phyloP scores from a whole-genome alignment of 345 rosid species.

The Moricandia arvensis region DNA sequence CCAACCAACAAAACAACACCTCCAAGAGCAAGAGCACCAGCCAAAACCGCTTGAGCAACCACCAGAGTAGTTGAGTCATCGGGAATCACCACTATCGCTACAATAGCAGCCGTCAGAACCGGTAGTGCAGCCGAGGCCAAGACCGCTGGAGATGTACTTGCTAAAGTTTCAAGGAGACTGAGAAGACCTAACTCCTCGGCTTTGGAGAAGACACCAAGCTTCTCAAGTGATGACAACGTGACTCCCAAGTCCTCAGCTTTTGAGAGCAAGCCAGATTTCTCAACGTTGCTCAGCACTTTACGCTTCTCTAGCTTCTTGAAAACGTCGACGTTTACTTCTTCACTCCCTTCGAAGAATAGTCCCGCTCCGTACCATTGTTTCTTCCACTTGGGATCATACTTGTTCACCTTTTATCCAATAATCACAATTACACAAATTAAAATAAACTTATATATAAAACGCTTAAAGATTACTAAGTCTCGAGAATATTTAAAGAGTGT shows the following conservation, averaged over 20 bases:
- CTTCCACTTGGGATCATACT: conserved; percentile 63
- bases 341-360: conserved; percentile 80
- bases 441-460: not conserved
- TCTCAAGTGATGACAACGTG: conserved; percentile 86
- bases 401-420: conserved; percentile 65
- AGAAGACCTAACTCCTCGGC: conserved; percentile 89
- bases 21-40: conserved; percentile 59
- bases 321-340: conserved; percentile 78
- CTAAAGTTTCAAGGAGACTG: conserved; percentile 70
- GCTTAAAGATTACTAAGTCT: not conserved
- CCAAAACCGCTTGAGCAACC: conserved; percentile 64
- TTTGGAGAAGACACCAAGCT: conserved; percentile 74
- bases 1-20: conserved; percentile 78
- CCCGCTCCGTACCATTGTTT: conserved; percentile 95
- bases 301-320: conserved; percentile 88
- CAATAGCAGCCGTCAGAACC: conserved; percentile 66
- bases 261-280: conserved; percentile 77
- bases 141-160: conserved; percentile 57
- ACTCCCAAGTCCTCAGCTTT: conserved; percentile 78
- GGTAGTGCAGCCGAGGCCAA: conserved; percentile 84
- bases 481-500: not conserved
- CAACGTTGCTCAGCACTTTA: conserved; percentile 83
- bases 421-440: conserved; percentile 3
- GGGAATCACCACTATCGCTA: conserved; percentile 65
- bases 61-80: conserved; percentile 76